Conservation (phyloP, 2,329 filamentous ascomycete species). For the Pyrenochaeta sp. region DNA sequence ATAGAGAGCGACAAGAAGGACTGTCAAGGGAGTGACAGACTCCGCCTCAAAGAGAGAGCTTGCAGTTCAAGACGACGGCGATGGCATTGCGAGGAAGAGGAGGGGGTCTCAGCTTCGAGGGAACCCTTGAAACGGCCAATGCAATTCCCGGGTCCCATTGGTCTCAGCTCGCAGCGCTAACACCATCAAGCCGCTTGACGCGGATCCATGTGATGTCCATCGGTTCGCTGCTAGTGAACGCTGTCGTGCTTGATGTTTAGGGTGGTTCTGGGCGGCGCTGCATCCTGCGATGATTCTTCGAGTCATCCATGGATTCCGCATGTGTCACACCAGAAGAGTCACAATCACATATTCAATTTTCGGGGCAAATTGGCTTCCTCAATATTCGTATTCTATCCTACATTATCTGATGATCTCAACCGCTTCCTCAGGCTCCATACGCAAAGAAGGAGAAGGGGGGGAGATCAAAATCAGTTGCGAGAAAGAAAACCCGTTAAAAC, state of each 20-base stretch:
- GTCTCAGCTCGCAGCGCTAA: conserved; percentile 22
- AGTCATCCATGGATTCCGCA: background rate
- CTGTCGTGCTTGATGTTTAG: conserved; percentile 3
- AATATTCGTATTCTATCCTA: conserved; percentile 34
- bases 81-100: conserved; percentile 21
- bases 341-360: background rate
- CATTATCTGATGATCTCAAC: conserved; percentile 48
- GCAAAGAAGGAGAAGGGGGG: conserved; percentile 35
- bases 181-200: conserved; percentile 16
- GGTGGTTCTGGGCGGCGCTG: background rate
- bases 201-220: conserved; percentile 15
- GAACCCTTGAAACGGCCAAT: conserved; percentile 25
- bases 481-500: conserved; percentile 31
- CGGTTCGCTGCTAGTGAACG: conserved; percentile 4
- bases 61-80: conserved; percentile 18
- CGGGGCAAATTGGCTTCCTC: conserved; percentile 17
- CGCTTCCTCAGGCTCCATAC: conserved; percentile 30
- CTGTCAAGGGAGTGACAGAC: conserved; percentile 42
- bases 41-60: conserved; percentile 37
- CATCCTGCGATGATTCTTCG: background rate
- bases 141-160: conserved; percentile 19
- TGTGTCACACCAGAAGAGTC: conserved; percentile 4
- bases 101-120: conserved; percentile 23
- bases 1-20: conserved; percentile 46
- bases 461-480: conserved; percentile 43